Base-by-base conservation (phyloP, 1,284 basidiomycete species). In the Apiotrichum veenhuisii region DNA sequence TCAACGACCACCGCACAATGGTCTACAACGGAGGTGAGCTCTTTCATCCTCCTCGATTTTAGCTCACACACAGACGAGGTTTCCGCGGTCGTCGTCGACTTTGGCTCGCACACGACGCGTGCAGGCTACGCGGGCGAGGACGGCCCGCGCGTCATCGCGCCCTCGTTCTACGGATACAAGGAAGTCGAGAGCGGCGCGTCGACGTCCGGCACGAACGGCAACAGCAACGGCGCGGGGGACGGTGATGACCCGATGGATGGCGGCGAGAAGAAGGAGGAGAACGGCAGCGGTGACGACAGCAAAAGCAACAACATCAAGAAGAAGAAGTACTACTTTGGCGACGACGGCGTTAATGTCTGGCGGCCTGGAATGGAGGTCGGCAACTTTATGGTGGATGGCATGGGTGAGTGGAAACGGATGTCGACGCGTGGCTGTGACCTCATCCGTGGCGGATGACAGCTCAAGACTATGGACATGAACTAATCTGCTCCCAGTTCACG, bases 41-140 rank as follows among this genome's bases (percentile, higher is more conserved):
- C 22, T 14, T 18, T 18, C 1, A 12, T 3, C 37, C 40, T 25
- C 23, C 25, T 49, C 54, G 9, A n/a, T n/a, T n/a, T n/a, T n/a
- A 36, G 52, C 49, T 54, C 15, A 58, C 48, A 27, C 34, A 0
- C 58, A 77, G 76, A 77, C 62, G 75, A 77, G 59, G 93, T 98
- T 46, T 90, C 92, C 50, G 96, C 95, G 23, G 81, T 98, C 54
- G 96, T 98, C 38, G 80, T 98, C 54, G 96, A 98, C 79, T 88
- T 97, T 70, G 96, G 96, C 47, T 83, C 89, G 38, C 88, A 89
- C 47, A 88, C 91, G 20, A 81, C 93, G 58, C 87, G 95, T 70
- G 92, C 91, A 23, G 96, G 96, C 47, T 96, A 95, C 75, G 95
- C 96, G 18, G 96, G 96, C 50, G 95, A 98, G 77, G 96, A 99